phyloP scores from a whole-genome alignment of 164 flowering plant species.

The Vitis cinerea region DNA sequence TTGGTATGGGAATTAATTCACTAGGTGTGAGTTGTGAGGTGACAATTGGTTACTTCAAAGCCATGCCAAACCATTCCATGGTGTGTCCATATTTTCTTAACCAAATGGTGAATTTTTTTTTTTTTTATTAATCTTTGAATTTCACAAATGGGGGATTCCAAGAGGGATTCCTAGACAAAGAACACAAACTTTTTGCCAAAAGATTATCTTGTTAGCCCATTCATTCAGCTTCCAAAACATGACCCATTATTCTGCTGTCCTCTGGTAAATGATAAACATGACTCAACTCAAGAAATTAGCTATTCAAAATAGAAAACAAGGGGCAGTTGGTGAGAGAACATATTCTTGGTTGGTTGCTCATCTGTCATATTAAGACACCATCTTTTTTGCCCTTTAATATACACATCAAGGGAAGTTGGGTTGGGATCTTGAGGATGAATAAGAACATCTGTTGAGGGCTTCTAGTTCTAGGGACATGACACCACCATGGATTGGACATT shows the following conservation, averaged over 20 bases:
- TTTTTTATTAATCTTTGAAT: no score
- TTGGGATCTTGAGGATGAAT: background rate
- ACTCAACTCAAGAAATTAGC: background rate
- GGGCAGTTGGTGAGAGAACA: constrained; percentile 7
- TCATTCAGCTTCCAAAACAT: background rate
- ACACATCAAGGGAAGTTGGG: background rate
- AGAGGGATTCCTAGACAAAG: background rate
- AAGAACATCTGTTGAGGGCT: background rate
- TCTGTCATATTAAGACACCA: background rate
- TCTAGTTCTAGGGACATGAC: background rate
- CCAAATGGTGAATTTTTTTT: no score
- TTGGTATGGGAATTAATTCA: no score
- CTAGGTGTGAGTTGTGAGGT: no score
- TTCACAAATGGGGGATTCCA: no score
- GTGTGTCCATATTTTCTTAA: no score
- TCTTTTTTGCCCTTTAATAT: background rate
- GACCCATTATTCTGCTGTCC: background rate
- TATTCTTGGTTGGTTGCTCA: constrained; percentile 9
- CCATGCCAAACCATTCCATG: no score
- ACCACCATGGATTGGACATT: background rate
- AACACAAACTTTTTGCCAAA: background rate
- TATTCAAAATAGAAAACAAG: background rate
- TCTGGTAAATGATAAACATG: no score
- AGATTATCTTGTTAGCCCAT: background rate
- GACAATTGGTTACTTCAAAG: no score